Base-by-base conservation (phyloP, 108 stramenopile species). In the Craspedostauros australis region DNA sequence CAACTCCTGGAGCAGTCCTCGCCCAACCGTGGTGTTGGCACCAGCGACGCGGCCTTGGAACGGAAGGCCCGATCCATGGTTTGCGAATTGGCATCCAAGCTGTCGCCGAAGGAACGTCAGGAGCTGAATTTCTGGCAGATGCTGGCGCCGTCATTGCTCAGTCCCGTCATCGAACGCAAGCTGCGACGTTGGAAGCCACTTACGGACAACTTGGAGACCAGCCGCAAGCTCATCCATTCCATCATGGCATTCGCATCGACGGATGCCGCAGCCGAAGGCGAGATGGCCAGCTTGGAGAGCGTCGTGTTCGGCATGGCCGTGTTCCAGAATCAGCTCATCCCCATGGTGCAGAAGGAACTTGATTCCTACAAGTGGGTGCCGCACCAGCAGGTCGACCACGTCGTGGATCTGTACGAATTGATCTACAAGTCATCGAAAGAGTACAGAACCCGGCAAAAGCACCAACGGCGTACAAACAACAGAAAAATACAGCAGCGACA, bases 301-400 rank as follows among this genome's bases (percentile, higher is more conserved):
- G 55, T 49, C 66, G 69, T 7, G 55, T 76, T n/a, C n/a, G n/a
- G n/a, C n/a, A n/a, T n/a, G 38, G 59, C 66, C n/a, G 50, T 83
- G 14, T 48, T 89, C 38, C n/a, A 47, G 6, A 58, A 55, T 12
- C 47, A 76, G 23, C 56, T 88, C 31, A 39, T 84, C 44, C 86
- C 90, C 9, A 66, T 67, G 59, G 60, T 80, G 21, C 60, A 79
- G 39, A 36, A 55, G 27, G 56, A 68, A 5, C 51, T 86, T 24
- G 79, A 72, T 41, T 87, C 81, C n/a, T 54, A 72, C 3, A 52
- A 46, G 32, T 91, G 90, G 90, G 78, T 85, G 49, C 83, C 85
- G 9, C 46, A 68, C 33, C 39, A 6, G 0, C 36, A 83, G 43
- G 50, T 66, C 11, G 81, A 83, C 20, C 23, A 22, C 16, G 86